phyloP scores from a whole-genome alignment of 768 basidiomycete species.

The Lentinula edodes region DNA sequence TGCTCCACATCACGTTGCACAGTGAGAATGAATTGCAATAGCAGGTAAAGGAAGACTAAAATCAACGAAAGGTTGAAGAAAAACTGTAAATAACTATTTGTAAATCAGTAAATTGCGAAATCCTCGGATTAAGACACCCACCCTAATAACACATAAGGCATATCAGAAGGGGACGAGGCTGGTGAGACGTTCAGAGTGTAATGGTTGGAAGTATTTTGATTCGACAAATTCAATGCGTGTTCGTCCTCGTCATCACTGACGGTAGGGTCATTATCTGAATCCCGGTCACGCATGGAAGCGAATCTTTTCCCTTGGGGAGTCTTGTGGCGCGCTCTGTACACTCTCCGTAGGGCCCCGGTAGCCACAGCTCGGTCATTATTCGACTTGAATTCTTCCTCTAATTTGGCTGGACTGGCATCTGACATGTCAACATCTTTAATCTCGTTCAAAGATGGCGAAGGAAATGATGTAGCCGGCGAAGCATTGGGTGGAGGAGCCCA shows the following conservation, averaged over 20 bases:
- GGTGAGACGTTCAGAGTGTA: slow-evolving; percentile 81
- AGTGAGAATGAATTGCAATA: slow-evolving; percentile 82
- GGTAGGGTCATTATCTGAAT: slow-evolving; percentile 34
- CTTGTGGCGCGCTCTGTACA: slow-evolving; percentile 57
- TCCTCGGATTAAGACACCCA: slow-evolving; percentile 30
- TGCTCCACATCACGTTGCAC: slow-evolving; percentile 88
- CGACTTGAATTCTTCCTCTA: slow-evolving; percentile 32
- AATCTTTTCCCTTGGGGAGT: slow-evolving; percentile 25
- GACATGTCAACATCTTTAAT: slow-evolving; percentile 71
- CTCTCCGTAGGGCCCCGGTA: slow-evolving; percentile 57
- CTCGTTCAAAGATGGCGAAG: slow-evolving; percentile 38
- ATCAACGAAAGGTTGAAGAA: slow-evolving; percentile 88
- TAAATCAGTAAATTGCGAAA: slow-evolving; percentile 8
- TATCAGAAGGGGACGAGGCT: slow-evolving; percentile 49
- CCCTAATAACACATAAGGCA: slow-evolving; percentile 85
- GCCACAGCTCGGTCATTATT: slow-evolving; percentile 49
- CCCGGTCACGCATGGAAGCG: slow-evolving; percentile 15
- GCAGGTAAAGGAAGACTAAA: slow-evolving; percentile 72
- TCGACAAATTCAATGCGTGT: slow-evolving; percentile 27
- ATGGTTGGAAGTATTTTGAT: slow-evolving; percentile 65
- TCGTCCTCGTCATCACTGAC: slow-evolving; percentile 43
- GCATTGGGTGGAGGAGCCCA: slow-evolving; percentile 65
- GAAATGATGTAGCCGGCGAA: slow-evolving; percentile 56
- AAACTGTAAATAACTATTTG: slow-evolving; percentile 81
- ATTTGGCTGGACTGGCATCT: slow-evolving; percentile 58